Evolutionary conservation across 495 filamentous ascomycete species (phyloP).

Genomic region (Penicillium paradoxum): DNA sequence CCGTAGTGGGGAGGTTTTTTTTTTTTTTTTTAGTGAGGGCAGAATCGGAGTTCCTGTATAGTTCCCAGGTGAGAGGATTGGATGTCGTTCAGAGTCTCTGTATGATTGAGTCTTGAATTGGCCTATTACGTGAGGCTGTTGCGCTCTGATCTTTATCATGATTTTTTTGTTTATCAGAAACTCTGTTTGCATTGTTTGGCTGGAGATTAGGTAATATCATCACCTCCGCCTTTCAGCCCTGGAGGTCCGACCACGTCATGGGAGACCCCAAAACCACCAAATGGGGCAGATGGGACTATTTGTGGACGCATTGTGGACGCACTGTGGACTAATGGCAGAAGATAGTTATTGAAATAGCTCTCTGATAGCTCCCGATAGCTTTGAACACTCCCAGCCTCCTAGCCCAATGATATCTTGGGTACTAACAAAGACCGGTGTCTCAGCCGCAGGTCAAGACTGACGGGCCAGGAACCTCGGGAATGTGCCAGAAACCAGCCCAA

Average conservation of each 20-base stretch:
- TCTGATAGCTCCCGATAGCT: background rate
- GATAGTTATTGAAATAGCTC: background rate
- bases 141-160: too few species aligned
- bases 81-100: too few species aligned
- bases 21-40: too few species aligned
- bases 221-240: background rate
- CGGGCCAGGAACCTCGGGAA: conserved; percentile 11
- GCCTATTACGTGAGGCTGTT: too few species aligned
- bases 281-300: too few species aligned
- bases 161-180: too few species aligned
- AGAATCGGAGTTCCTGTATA: too few species aligned
- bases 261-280: background rate
- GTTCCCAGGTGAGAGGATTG: too few species aligned
- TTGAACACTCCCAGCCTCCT: background rate
- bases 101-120: too few species aligned
- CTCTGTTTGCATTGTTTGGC: too few species aligned
- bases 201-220: background rate
- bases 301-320: too few species aligned
- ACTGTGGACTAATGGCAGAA: background rate
- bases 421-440: background rate
- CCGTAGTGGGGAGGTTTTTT: too few species aligned
- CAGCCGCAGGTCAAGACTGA: conserved; percentile 8
- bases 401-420: background rate
- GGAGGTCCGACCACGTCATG: conserved; percentile 6
- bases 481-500: conserved; percentile 21